Evolutionary conservation across 129 eudicot species (phyloP), one percentile per base, ranked within the genome.

Genomic region (Chrysanthemum seticuspe): DNA sequence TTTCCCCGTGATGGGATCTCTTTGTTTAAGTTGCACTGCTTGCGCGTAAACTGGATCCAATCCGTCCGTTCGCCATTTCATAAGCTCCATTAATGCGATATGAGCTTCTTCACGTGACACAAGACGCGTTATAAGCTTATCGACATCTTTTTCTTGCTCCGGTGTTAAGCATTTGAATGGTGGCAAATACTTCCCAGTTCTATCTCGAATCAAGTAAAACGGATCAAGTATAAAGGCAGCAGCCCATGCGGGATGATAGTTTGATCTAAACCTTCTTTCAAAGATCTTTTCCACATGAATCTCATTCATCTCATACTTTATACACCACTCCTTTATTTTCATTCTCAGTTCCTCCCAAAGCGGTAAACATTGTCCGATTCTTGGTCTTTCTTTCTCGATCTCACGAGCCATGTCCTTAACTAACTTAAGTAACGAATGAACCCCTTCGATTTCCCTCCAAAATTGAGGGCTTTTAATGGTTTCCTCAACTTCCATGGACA

Each of bases 51-150:
- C 97, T 0, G 97, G 94, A 67, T 92, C 96, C 12, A 92, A 89
- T 49, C 97, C 97, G 31, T 92, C 94, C 0, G 96, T 86, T 68
- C 97, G 90, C 97, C 97, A 92, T 75, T 89, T 92, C 97, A 92
- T 92, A 44, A 92, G 92, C 76, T 92, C 97, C 96, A 89, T 92
- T 40, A 92, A 65, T 0, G 82, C 96, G 65, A 92, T 78, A 47
- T 83, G 97, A 48, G 96, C 96, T 70, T 92, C 97, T 57, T 92
- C 96, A 23, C 87, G 78, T 0, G 94, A 89, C 23, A 92, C 97
- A 4, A 92, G 91, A 13, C 96, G 73, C 6, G 96, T 92, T 34
- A 92, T 82, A n/a, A 92, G 86, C 78, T 82, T 87, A 57, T 92
- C 96, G 6, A 92, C 97, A 55, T 92, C 97, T 66, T 92, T 92